These are phyloP conservation scores for Tillandsia fasciculata DNA, from an alignment of 176 grass and related monocot genomes.

Conservation along the genomic window DNA sequence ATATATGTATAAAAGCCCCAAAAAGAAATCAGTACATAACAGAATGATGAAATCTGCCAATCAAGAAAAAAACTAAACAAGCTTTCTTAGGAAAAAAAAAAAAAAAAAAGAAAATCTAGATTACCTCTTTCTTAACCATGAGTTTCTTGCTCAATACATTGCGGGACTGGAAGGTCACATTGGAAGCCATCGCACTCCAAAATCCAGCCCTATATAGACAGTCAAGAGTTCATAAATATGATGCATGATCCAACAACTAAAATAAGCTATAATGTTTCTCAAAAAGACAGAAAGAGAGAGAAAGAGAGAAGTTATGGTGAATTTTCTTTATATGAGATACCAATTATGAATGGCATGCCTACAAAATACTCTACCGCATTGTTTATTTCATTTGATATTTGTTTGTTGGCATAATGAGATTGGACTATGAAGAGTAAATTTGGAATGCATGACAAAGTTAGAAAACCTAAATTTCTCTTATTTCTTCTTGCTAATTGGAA, in stretches of 20 bases:
- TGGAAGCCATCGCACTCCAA: constrained; percentile 93
- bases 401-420: no score
- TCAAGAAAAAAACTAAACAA: neutral
- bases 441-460: neutral
- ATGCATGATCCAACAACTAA: neutral
- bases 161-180: constrained; percentile 89
- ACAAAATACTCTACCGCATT: no score
- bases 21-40: neutral
- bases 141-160: constrained; percentile 98
- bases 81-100: neutral
- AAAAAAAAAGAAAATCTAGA: neutral
- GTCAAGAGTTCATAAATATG: neutral
- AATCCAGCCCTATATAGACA: constrained; percentile 54
- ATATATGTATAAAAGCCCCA: no score
- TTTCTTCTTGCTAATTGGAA: neutral
- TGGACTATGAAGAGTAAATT: no score
- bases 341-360: no score
- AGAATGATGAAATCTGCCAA: neutral
- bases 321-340: no score
- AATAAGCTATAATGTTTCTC: no score
- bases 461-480: neutral
- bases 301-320: no score
- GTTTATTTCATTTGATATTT: no score
- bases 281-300: no score
- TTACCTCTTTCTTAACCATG: constrained; percentile 97